phyloP scores from a whole-genome alignment of 345 rosid genomes.

The Noccaea bulbosa region DNA sequence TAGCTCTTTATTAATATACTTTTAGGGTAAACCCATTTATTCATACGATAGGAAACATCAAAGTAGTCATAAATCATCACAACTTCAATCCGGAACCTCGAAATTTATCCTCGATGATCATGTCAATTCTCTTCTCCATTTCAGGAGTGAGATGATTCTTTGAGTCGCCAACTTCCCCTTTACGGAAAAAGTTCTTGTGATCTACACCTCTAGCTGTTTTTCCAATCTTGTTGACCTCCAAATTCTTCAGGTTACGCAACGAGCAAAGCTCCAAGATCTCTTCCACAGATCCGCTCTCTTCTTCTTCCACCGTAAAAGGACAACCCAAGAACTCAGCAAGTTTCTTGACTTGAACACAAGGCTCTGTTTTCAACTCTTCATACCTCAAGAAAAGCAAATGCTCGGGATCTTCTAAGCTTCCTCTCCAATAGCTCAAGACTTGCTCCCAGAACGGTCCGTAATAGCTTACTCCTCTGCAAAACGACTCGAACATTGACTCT shows the following conservation, averaged over 20 bases:
- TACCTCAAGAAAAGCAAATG: slow-evolving; percentile 39
- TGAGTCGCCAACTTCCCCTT: slow-evolving; percentile 34
- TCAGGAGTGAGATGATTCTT: slow-evolving; percentile 25
- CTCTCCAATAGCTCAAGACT: slow-evolving; percentile 30
- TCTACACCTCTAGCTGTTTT: not conserved
- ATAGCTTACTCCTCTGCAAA: slow-evolving; percentile 35
- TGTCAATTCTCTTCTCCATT: slow-evolving; percentile 28
- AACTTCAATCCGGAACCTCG: slow-evolving; percentile 11
- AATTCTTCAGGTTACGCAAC: slow-evolving; percentile 1
- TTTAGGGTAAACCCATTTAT: no score
- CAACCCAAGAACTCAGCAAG: slow-evolving; percentile 45
- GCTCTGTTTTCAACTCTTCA: slow-evolving; percentile 37
- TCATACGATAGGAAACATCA: not conserved
- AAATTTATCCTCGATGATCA: slow-evolving; percentile 3
- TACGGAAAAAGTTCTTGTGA: slow-evolving; percentile 27
- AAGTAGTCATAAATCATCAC: not conserved
- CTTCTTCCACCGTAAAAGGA: slow-evolving; percentile 30
- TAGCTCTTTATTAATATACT: not conserved
- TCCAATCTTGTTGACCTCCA: slow-evolving; percentile 33
- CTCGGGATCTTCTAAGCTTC: slow-evolving; percentile 29
- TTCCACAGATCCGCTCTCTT: slow-evolving; percentile 12
- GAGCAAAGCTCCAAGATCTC: slow-evolving; percentile 28
- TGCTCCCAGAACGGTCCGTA: slow-evolving; percentile 44
- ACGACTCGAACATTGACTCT: slow-evolving; percentile 39
- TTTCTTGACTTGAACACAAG: slow-evolving; percentile 19